These are phyloP conservation scores for Cladophialophora exuberans DNA, from an alignment of 2,329 filamentous ascomycete genomes.

Conservation along the genomic window DNA sequence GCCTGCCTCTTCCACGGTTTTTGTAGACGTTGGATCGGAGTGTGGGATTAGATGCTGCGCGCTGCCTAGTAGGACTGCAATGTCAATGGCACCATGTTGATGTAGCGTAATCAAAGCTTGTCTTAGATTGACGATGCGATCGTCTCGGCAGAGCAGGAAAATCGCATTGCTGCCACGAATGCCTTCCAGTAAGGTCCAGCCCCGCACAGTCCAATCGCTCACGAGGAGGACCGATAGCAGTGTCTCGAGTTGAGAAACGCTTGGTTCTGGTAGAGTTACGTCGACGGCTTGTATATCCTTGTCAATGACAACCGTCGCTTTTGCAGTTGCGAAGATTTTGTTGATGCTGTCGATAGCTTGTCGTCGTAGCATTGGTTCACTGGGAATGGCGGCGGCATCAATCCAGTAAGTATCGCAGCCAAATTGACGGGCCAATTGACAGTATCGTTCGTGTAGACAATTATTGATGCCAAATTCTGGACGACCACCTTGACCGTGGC, in stretches of 20 bases:
- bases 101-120: neutral
- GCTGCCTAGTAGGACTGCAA: neutral
- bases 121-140: neutral
- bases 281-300: slow-evolving; percentile 8
- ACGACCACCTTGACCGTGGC: slow-evolving; percentile 8
- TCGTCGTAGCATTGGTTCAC: slow-evolving; percentile 3
- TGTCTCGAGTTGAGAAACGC: slow-evolving; percentile 1
- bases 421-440: slow-evolving; percentile 1
- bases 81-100: neutral
- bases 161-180: slow-evolving; percentile 8
- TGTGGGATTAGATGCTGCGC: slow-evolving; percentile 10
- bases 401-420: slow-evolving; percentile 9
- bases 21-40: neutral
- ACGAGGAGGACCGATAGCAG: slow-evolving; percentile 1
- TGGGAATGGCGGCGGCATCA: slow-evolving; percentile 1
- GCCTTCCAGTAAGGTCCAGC: slow-evolving; percentile 2
- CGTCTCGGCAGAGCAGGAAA: slow-evolving; percentile 1
- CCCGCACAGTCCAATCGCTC: slow-evolving; percentile 11
- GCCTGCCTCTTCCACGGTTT: slow-evolving; percentile 8
- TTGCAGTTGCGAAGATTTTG: slow-evolving; percentile 1
- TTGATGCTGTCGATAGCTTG: slow-evolving; percentile 4
- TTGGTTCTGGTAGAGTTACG: neutral
- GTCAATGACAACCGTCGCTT: slow-evolving; percentile 2
- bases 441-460: slow-evolving; percentile 5
- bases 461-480: slow-evolving; percentile 5